Conservation (phyloP, 2,329 filamentous ascomycete genomes). For the Diaporthe destruens region DNA sequence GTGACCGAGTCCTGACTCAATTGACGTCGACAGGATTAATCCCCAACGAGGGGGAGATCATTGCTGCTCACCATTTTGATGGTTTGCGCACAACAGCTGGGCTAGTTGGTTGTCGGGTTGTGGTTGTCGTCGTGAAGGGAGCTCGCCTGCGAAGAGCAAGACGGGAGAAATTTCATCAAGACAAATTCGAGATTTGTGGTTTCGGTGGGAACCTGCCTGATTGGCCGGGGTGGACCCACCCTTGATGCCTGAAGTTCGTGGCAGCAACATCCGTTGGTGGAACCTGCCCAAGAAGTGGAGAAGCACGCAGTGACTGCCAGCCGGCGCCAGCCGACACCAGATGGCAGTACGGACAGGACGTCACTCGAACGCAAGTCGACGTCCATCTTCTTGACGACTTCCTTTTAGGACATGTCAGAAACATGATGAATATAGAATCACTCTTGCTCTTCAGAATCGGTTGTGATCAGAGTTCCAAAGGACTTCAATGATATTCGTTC, state of each 20-base stretch:
- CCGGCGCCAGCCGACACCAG: not conserved
- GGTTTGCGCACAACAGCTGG: slow-evolving; percentile 62
- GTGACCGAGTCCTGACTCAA: slow-evolving; percentile 45
- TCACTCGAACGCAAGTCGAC: not conserved
- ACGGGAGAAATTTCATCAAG: slow-evolving; percentile 41
- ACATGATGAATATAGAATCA: too few species aligned
- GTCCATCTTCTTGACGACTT: not conserved
- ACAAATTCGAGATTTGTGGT: slow-evolving; percentile 39
- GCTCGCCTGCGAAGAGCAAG: slow-evolving; percentile 29
- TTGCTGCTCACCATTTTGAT: slow-evolving; percentile 64
- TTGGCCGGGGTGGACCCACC: slow-evolving; percentile 30
- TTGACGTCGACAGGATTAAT: slow-evolving; percentile 40
- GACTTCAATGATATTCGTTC: not conserved
- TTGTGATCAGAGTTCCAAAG: too few species aligned
- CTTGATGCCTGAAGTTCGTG: slow-evolving; percentile 20
- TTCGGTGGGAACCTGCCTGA: slow-evolving; percentile 40
- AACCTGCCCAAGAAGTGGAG: not conserved
- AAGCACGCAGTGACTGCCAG: too few species aligned
- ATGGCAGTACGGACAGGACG: not conserved
- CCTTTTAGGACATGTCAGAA: too few species aligned
- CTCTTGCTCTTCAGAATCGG: not conserved
- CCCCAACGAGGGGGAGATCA: slow-evolving; percentile 27
- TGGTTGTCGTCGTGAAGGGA: slow-evolving; percentile 40
- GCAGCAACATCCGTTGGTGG: not conserved
- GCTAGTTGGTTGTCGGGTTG: slow-evolving; percentile 35